Conservation (phyloP, 306 rosid genomes). For the Urtica urens region DNA sequence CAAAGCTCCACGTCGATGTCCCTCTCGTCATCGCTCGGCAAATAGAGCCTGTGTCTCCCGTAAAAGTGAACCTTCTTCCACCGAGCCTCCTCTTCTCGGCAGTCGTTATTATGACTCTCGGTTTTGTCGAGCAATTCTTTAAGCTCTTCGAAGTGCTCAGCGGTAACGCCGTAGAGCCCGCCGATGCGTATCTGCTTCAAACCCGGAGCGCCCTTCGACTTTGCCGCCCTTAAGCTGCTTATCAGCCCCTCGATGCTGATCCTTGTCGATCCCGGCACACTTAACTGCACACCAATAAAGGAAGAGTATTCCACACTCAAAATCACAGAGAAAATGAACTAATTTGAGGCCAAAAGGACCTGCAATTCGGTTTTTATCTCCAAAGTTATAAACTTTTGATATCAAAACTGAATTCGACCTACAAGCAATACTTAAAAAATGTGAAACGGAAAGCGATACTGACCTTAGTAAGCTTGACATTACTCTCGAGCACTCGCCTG, state of each 20-base stretch:
- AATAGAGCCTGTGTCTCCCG: conserved; percentile 47
- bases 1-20: conserved; percentile 66
- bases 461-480: conserved; percentile 66
- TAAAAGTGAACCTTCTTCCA: conserved; percentile 63
- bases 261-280: conserved; percentile 87
- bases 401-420: too few relatives aligned
- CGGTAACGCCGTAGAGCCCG: conserved; percentile 67
- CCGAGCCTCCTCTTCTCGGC: too few relatives aligned
- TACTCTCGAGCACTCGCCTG: conserved; percentile 60
- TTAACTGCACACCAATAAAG: conserved; percentile 46
- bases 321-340: neutral
- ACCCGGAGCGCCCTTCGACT: conserved; percentile 41
- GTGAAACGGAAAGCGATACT: conserved; percentile 14
- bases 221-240: conserved; percentile 45
- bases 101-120: too few relatives aligned
- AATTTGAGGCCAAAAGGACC: too few relatives aligned
- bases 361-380: too few relatives aligned
- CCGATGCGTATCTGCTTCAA: conserved; percentile 75
- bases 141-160: conserved; percentile 58
- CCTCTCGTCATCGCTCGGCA: conserved; percentile 59
- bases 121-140: conserved; percentile 45
- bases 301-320: neutral
- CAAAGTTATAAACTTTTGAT: too few relatives aligned
- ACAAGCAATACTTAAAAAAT: too few relatives aligned
- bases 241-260: conserved; percentile 70